Base-by-base conservation (phyloP, 2,329 filamentous ascomycete species). In the Monosporascus sp. region DNA sequence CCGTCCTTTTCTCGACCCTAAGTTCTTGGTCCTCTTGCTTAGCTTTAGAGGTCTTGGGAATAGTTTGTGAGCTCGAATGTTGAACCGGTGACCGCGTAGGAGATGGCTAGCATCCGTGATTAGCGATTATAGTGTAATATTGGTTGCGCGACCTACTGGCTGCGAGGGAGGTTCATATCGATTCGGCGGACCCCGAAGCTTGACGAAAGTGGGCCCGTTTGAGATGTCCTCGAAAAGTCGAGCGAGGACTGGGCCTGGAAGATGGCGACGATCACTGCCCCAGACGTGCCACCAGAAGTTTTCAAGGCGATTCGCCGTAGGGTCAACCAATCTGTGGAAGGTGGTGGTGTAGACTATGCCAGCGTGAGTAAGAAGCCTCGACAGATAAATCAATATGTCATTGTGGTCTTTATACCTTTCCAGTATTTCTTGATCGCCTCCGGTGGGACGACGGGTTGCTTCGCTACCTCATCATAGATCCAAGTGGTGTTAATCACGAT, bases 211-310 rank as follows among this genome's bases (percentile, higher is more conserved):
- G 54, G 79, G 74, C 8, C 81, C 82, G 46, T 75, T 72, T 0
- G 82, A 84, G 46, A 86, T 83, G 35, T 82, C 72, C 61, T 79
- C 72, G 60, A 81, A 86, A 5, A 85, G 68, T 55, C 68, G 75
- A 53, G 83, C 81, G 46, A 86, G 71, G 14, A 75, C 74, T 37
- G 70, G 71, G 40, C 79, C 82, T 47, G 79, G 78, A 48, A 85
- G 71, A 51, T 74, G 65, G 37, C 78, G 74, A 27, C 78, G 72
- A 57, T 83, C 72, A 59, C 83, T 85, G 37, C 82, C 81, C 76
- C 81, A 81, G 51, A 86, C 80, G 62, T 85, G 82, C 78, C 81
- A 85, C 82, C 82, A 86, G 59, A 85, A 84, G 61, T 85, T 82
- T 63, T 86, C 82, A 20, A 85, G 69, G 19, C 83, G 80, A 54